Base-by-base conservation (phyloP, 192 early-diverging fungal species). In the Podila epicladia region DNA sequence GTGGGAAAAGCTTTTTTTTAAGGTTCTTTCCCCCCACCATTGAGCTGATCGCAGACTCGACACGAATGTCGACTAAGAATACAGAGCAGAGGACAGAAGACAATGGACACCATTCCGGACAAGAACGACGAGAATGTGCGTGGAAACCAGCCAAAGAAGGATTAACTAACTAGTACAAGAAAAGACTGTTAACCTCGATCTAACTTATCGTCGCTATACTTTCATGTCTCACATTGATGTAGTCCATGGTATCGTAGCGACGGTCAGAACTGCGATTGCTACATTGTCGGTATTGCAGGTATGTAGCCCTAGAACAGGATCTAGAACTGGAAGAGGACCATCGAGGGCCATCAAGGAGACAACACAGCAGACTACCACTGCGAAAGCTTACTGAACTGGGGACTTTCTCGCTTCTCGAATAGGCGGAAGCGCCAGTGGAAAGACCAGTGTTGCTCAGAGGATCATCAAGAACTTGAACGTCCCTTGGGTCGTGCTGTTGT, bases 401-500 rank as follows among this genome's bases (percentile, higher is more conserved):
- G 28, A 17, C 35, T 64, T 32, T 35, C 61, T 65, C 53, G 35
- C 17, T 41, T 45, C 13, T 45, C 41, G 13, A 51, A 57, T 75
- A 89, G 88, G 88, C 64, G 93, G 91, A 60, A 95, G 92, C 86
- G 92, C 92, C 48, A 95, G 93, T 84, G 93, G 93, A 51, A 95
- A 95, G 82, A 95, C 93, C 50, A 92, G 92, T 85, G 92, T 95
- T 32, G 87, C 93, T 3, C 86, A 90, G 82, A 83, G 91, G 57
- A 93, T 95, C 63, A 86, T 92, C 58, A 91, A 93, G 67, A 90
- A 87, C 61, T 71, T 95, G 57, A 90, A 92, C 65, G 91, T 92
- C 1, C 93, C 92, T 26, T 95, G 93, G 95, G 95, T 97, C 1
- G 93, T 95, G 9, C 87, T 98, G 49, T 61, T 99, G 58, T 96